phyloP scores from a whole-genome alignment of 495 filamentous ascomycete species.

The Neurospora sp. region DNA sequence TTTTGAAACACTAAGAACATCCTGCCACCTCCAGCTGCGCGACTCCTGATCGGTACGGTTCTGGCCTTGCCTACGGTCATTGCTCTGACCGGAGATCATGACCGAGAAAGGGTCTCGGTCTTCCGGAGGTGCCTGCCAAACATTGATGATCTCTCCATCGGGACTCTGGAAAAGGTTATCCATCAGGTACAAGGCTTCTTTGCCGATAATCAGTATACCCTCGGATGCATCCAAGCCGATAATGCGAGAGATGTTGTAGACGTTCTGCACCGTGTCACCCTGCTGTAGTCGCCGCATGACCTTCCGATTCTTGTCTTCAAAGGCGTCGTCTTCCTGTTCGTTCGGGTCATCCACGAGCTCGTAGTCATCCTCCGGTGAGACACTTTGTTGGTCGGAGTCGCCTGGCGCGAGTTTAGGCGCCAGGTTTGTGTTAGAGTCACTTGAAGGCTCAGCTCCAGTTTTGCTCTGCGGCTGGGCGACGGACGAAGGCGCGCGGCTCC shows the following conservation, averaged over 20 bases:
- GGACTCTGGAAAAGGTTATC: constrained; percentile 90
- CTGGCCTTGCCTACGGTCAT: constrained; percentile 38
- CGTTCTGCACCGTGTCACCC: constrained; percentile 84
- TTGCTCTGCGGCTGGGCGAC: constrained; percentile 8
- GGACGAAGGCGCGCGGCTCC: constrained; percentile 31
- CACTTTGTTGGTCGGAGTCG: constrained; percentile 14
- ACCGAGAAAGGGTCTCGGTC: constrained; percentile 92
- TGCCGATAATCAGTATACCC: constrained; percentile 87
- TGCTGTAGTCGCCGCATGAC: constrained; percentile 91
- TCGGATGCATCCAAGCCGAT: constrained; percentile 87
- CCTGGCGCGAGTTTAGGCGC: neutral
- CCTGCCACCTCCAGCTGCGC: constrained; percentile 86
- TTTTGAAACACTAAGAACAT: constrained; percentile 94
- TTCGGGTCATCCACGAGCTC: constrained; percentile 77
- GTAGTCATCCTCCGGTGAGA: constrained; percentile 72
- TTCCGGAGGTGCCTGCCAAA: constrained; percentile 83
- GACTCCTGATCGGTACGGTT: constrained; percentile 60
- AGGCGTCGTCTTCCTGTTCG: constrained; percentile 74
- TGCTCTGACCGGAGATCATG: constrained; percentile 75
- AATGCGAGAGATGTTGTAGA: constrained; percentile 90
- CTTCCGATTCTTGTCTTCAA: constrained; percentile 94
- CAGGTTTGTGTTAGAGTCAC: constrained; percentile 1
- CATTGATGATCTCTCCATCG: constrained; percentile 93
- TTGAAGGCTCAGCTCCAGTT: constrained; percentile 9
- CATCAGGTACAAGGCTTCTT: constrained; percentile 82